Evolutionary conservation across 1,284 basidiomycete genomes (phyloP).

Genomic region (Heterobasidion occidentale): DNA sequence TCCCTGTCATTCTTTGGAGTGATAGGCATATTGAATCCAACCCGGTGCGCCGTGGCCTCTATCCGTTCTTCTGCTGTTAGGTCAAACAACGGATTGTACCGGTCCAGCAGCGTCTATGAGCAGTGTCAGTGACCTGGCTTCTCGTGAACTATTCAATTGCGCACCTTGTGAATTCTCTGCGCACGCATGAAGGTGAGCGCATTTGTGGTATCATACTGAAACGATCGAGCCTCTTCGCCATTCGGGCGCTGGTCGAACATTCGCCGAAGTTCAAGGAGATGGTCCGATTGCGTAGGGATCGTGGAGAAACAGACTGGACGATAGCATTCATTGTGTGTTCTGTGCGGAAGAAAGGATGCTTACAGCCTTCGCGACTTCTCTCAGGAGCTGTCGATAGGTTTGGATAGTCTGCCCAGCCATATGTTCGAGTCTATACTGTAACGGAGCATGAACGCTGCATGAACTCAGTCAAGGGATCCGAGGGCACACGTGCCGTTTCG

Average conservation of each 20-base stretch:
- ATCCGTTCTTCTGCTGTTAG: conserved; percentile 75
- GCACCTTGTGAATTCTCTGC: conserved; percentile 52
- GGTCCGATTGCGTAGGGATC: conserved; percentile 33
- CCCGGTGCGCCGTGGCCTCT: conserved; percentile 77
- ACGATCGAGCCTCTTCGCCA: conserved; percentile 17
- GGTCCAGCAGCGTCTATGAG: conserved; percentile 58
- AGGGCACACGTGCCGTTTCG: no score
- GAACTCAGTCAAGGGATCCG: no score
- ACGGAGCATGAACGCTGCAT: conserved; percentile 10
- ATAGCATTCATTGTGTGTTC: conserved; percentile 8
- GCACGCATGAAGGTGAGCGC: conserved; percentile 65
- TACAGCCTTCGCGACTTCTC: conserved; percentile 36
- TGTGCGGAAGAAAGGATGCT: conserved; percentile 9
- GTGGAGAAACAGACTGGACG: conserved; percentile 35
- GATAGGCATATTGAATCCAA: conserved; percentile 72
- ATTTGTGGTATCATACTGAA: conserved; percentile 52
- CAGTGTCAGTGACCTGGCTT: conserved; percentile 1
- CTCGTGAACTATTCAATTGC: conserved; percentile 9
- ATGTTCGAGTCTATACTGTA: not conserved
- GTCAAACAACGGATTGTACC: conserved; percentile 82
- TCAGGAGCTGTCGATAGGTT: conserved; percentile 35
- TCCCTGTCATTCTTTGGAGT: conserved; percentile 14
- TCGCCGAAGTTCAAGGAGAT: conserved; percentile 48
- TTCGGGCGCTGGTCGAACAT: conserved; percentile 40
- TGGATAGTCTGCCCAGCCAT: conserved; percentile 7